Conservation (phyloP, 495 filamentous ascomycete genomes). For the Astrothelium macrocarpum region DNA sequence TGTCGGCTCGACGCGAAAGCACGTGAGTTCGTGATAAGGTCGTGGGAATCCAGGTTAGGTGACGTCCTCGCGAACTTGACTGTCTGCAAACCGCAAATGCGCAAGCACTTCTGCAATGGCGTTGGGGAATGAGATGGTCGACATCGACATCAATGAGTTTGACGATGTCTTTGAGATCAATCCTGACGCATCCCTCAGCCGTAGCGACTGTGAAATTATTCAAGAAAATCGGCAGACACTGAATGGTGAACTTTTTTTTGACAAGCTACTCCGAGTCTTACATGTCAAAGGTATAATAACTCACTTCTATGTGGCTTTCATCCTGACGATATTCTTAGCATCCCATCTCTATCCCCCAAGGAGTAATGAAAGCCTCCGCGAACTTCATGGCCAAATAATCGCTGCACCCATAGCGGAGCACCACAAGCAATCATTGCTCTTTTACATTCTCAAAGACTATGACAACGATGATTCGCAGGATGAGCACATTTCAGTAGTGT, state of each 20-base stretch:
- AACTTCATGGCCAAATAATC: conserved; percentile 55
- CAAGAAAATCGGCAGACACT: conserved; percentile 51
- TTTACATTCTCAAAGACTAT: conserved; percentile 69
- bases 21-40: neutral
- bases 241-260: conserved; percentile 62
- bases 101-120: neutral
- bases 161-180: conserved; percentile 54
- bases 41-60: too few species aligned
- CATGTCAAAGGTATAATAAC: conserved; percentile 50
- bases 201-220: conserved; percentile 47
- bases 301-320: conserved; percentile 5
- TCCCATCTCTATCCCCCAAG: conserved; percentile 60
- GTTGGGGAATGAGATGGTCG: conserved; percentile 10
- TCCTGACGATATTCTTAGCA: conserved; percentile 31
- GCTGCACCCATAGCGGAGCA: conserved; percentile 49
- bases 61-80: too few species aligned
- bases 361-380: conserved; percentile 51
- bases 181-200: conserved; percentile 52
- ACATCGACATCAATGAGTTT: conserved; percentile 44
- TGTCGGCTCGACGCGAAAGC: neutral
- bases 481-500: conserved; percentile 32
- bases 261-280: conserved; percentile 60
- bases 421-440: conserved; percentile 68
- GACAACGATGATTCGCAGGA: conserved; percentile 39
- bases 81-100: too few species aligned